Percentiles rank a stretch among this genome's conserved stretches.
Conservation (phyloP, 2,329 filamentous ascomycete genomes). For the Phyllosticta ampelicida region DNA sequence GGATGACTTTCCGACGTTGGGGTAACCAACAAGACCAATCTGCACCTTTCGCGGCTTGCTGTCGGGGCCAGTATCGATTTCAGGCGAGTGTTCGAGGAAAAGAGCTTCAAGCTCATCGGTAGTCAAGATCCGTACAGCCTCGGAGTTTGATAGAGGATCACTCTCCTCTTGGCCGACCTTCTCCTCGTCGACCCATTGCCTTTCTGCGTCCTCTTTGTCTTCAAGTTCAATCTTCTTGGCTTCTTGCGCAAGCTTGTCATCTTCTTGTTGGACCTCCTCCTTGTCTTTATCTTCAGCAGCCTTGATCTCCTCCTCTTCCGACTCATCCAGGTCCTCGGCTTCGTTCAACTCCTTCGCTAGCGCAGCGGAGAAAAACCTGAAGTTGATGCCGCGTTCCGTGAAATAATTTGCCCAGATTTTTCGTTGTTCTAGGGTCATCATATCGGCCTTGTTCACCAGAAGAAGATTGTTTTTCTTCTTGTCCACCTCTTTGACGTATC, state of each 20-base stretch:
- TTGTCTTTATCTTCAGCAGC: conserved; percentile 33
- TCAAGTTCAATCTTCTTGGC: conserved; percentile 36
- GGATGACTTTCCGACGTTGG: conserved; percentile 97
- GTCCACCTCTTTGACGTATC: conserved; percentile 89
- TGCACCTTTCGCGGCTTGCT: conserved; percentile 54
- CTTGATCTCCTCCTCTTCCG: conserved; percentile 31
- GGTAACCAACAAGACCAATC: conserved; percentile 92
- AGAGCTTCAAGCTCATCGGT: conserved; percentile 87
- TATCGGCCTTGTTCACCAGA: conserved; percentile 96
- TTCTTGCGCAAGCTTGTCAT: conserved; percentile 36
- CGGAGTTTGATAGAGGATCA: conserved; percentile 27
- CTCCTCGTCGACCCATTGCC: conserved; percentile 32
- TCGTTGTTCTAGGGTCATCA: conserved; percentile 86
- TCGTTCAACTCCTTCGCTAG: conserved; percentile 86
- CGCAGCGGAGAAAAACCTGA: conserved; percentile 92
- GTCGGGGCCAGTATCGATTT: conserved; percentile 41
- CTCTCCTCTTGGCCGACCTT: conserved; percentile 23
- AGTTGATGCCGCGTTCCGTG: conserved; percentile 67
- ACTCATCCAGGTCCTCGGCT: conserved; percentile 47
- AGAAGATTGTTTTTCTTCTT: conserved; percentile 79
- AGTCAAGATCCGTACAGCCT: conserved; percentile 63
- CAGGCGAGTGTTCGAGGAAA: conserved; percentile 65
- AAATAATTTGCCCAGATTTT: conserved; percentile 81
- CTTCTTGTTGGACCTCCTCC: conserved; percentile 37
- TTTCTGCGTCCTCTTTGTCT: conserved; percentile 31